Base-by-base conservation (phyloP, 2,329 filamentous ascomycete genomes). In the Penicillium sumatraense region DNA sequence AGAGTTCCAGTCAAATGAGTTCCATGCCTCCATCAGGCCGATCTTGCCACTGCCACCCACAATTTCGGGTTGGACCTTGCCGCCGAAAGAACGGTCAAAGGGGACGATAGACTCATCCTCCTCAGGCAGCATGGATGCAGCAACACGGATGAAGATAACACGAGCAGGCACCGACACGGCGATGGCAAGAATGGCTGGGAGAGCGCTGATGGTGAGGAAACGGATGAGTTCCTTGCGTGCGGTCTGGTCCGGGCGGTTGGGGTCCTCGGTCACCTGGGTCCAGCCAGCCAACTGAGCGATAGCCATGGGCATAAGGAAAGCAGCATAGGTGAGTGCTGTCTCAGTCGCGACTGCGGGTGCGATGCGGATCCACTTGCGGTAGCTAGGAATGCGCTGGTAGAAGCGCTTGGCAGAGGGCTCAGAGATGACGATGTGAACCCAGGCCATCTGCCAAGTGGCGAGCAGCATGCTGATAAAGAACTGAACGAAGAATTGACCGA, bases 371-470 rank as follows among this genome's bases (percentile, higher is more conserved):
- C 88, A 89, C 49, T 85, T 81, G 68, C 80, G 81, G 71, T 86
- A 84, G 42, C 85, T 76, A 14, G 89, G 87, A 49, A 96, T 82
- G 54, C 91, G 89, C 67, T 82, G 78, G 75, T 83, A 89, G 80
- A 88, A 91, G 63, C 77, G 78, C 71, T 84, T 83, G 45, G 79
- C 69, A 53, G 83, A 87, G 5, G 86, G 85, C 50, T 85, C 80
- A 2, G 90, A 87, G 69, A 97, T 92, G 70, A 96, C 85, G 66
- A 90, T 87, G 73, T 96, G 91, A 3, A 92, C 90, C 91, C 92
- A 96, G 50, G 86, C 83, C 63, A 93, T 84, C 71, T 86, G 83
- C 56, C 93, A 73, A 67, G 89, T 89, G 33, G 88, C 83, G 27
- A 90, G 78, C 18, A 83, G 72, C 20, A 93, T 72, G 49, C 83